phyloP scores from a whole-genome alignment of 2,329 filamentous ascomycete species.

The Diaporthe eres region DNA sequence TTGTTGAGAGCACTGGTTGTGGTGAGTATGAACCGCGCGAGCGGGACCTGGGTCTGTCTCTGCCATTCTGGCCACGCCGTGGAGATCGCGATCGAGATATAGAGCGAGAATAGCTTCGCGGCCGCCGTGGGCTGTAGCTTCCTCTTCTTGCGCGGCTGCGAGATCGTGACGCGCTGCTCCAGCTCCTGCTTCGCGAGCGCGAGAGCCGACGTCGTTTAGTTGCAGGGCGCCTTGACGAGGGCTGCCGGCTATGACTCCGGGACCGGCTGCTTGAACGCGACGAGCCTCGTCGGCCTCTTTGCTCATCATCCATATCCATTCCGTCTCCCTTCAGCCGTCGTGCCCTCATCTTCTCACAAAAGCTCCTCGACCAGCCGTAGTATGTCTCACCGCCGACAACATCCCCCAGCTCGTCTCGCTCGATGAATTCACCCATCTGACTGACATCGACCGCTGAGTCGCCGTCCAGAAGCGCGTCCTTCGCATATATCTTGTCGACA shows the following conservation, averaged over 20 bases:
- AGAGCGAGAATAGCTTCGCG: slow-evolving; percentile 43
- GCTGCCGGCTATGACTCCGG: slow-evolving; percentile 49
- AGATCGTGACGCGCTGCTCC: slow-evolving; percentile 43
- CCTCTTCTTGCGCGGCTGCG: slow-evolving; percentile 45
- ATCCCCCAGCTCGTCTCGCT: slow-evolving; percentile 76
- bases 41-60: slow-evolving; percentile 47
- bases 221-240: slow-evolving; percentile 53
- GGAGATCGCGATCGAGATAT: slow-evolving; percentile 44
- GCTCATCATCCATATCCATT: slow-evolving; percentile 44
- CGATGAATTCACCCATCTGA: slow-evolving; percentile 78
- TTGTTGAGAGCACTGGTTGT: slow-evolving; percentile 3
- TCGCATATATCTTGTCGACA: slow-evolving; percentile 77
- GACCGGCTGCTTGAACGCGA: slow-evolving; percentile 50
- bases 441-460: slow-evolving; percentile 75
- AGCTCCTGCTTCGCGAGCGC: slow-evolving; percentile 49
- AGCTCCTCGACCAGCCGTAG: slow-evolving; percentile 87
- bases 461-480: slow-evolving; percentile 58
- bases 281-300: slow-evolving; percentile 54
- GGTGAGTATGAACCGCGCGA: slow-evolving; percentile 45
- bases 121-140: slow-evolving; percentile 48
- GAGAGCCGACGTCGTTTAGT: slow-evolving; percentile 59
- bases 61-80: slow-evolving; percentile 47
- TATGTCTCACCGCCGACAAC: slow-evolving; percentile 79
- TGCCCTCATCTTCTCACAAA: slow-evolving; percentile 85
- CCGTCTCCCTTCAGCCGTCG: slow-evolving; percentile 55